Conservation (phyloP, 2,329 filamentous ascomycete species). For the Fusarium sp. region DNA sequence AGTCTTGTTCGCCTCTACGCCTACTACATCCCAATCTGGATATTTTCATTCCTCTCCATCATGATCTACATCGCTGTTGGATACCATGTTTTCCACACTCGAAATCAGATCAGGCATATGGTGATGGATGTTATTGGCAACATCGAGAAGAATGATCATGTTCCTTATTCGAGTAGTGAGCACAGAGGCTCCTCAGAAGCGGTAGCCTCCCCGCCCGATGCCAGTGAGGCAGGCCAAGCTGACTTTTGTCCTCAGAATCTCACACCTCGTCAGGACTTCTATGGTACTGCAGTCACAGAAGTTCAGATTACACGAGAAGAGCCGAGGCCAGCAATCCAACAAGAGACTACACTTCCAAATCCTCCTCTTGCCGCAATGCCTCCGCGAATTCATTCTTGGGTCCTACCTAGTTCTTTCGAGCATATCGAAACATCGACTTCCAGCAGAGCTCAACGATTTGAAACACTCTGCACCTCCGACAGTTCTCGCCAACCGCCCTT, state of each 20-base stretch:
- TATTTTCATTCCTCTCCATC: slow-evolving; percentile 62
- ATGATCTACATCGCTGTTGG: slow-evolving; percentile 65
- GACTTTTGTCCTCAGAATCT: slow-evolving; percentile 38
- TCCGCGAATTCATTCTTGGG: slow-evolving; percentile 39
- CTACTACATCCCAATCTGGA: slow-evolving; percentile 69
- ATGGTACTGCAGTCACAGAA: slow-evolving; percentile 59
- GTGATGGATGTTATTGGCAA: slow-evolving; percentile 38
- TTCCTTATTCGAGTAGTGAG: slow-evolving; percentile 39
- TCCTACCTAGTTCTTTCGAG: slow-evolving; percentile 22
- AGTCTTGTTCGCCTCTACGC: slow-evolving; percentile 64
- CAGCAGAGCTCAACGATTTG: slow-evolving; percentile 36
- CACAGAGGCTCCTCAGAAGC: slow-evolving; percentile 47
- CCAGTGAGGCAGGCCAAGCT: slow-evolving; percentile 7
- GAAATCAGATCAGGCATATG: slow-evolving; percentile 62
- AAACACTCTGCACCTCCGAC: slow-evolving; percentile 44
- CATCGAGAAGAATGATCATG: slow-evolving; percentile 21
- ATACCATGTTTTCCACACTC: slow-evolving; percentile 65
- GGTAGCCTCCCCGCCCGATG: slow-evolving; percentile 32
- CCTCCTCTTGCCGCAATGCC: slow-evolving; percentile 20
- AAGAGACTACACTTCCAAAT: slow-evolving; percentile 14
- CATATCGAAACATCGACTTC: slow-evolving; percentile 20
- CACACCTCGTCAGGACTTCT: slow-evolving; percentile 45
- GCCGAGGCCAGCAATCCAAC: slow-evolving; percentile 15
- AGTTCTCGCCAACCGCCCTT: slow-evolving; percentile 5
- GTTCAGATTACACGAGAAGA: slow-evolving; percentile 53